These are phyloP conservation scores for Scortechinia acanthostroma DNA, from an alignment of 2,329 filamentous ascomycete genomes.

Conservation along the genomic window DNA sequence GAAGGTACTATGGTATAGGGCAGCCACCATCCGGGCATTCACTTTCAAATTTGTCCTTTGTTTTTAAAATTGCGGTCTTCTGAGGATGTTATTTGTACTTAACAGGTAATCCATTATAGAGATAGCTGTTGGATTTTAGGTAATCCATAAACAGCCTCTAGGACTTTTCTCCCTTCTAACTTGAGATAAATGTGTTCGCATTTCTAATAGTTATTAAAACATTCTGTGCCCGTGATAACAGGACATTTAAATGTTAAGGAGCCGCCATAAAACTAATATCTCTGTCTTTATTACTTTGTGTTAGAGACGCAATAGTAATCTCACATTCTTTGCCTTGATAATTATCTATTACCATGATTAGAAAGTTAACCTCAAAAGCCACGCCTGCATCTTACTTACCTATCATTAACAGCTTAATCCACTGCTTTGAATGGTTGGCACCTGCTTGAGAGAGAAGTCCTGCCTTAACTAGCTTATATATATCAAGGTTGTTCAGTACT, in stretches of 20 bases:
- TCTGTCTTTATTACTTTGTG: constrained; percentile 51
- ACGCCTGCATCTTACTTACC: constrained; percentile 32
- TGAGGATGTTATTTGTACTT: constrained; percentile 52
- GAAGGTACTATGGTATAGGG: constrained; percentile 43
- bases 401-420: constrained; percentile 60
- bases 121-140: constrained; percentile 37
- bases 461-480: constrained; percentile 50
- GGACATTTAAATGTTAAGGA: constrained; percentile 62
- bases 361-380: constrained; percentile 36
- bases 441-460: constrained; percentile 49
- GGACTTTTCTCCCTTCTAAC: constrained; percentile 42
- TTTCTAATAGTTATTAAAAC: constrained; percentile 67
- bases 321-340: constrained; percentile 74
- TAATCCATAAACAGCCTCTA: constrained; percentile 52
- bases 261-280: constrained; percentile 68
- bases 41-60: constrained; percentile 47
- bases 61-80: constrained; percentile 32
- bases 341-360: constrained; percentile 49
- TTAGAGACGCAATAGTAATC: constrained; percentile 63
- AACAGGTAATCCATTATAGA: constrained; percentile 55
- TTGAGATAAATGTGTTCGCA: constrained; percentile 53
- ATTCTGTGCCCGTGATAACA: constrained; percentile 61
- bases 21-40: constrained; percentile 68
- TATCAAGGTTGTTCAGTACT: constrained; percentile 63
- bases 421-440: constrained; percentile 38